Conservation (phyloP, 352 stramenopile genomes). For the Pseudoperonospora humuli region DNA sequence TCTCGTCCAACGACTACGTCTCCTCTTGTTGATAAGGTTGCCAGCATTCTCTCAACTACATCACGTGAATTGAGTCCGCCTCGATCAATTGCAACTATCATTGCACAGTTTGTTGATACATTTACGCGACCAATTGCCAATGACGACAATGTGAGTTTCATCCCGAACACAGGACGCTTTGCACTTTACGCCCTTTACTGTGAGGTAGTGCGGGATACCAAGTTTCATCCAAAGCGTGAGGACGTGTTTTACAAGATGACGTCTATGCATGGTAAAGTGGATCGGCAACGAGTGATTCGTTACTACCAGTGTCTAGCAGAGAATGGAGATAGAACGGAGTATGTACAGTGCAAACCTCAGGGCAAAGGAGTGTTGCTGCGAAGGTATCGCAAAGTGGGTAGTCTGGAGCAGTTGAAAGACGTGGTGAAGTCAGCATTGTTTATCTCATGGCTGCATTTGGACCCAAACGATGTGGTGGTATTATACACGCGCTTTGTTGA, state of each 20-base stretch:
- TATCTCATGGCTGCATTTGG: constrained; percentile 22
- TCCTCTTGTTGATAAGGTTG: neutral
- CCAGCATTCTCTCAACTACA: neutral
- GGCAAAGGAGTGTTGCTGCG: constrained; percentile 46
- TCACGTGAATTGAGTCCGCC: neutral
- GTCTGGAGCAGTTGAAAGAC: constrained; percentile 9
- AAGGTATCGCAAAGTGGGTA: constrained; percentile 25
- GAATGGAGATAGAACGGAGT: constrained; percentile 6
- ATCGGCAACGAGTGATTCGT: constrained; percentile 44
- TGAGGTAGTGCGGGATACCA: constrained; percentile 23
- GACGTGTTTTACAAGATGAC: constrained; percentile 65
- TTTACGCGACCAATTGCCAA: constrained; percentile 47
- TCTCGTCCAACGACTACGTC: neutral
- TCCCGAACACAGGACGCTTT: constrained; percentile 37
- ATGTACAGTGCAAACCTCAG: constrained; percentile 36
- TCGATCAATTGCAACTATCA: constrained; percentile 25
- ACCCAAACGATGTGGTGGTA: constrained; percentile 25
- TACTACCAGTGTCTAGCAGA: constrained; percentile 28
- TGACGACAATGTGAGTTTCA: constrained; percentile 57
- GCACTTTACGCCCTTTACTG: constrained; percentile 42
- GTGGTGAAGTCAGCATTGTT: constrained; percentile 24
- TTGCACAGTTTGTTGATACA: constrained; percentile 38
- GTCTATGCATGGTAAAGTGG: constrained; percentile 45
- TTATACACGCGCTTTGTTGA: constrained; percentile 32
- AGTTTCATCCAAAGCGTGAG: constrained; percentile 34